Percentiles rank a stretch among this genome's conserved stretches.
These are phyloP conservation scores for Saccharomyces mikatae DNA, from an alignment of 805 yeast species.

Conservation along the genomic window DNA sequence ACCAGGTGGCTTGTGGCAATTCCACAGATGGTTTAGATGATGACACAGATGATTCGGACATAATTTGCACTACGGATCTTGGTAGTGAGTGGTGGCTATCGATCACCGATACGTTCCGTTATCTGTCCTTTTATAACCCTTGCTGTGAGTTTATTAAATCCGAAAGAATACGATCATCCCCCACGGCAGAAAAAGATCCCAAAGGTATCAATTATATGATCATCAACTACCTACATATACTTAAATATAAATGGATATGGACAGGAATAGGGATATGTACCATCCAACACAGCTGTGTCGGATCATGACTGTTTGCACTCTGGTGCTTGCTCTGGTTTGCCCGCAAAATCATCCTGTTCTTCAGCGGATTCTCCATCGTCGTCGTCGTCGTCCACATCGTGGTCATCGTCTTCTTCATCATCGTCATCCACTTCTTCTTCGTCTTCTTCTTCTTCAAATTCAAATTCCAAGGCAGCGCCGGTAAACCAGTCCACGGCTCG, in stretches of 20 bases:
- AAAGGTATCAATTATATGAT: background rate
- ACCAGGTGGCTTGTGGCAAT: background rate
- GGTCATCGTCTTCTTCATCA: conserved; percentile 60
- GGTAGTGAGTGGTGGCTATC: background rate
- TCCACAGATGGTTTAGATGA: background rate
- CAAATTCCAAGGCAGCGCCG: conserved; percentile 86
- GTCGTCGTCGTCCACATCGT: conserved; percentile 46
- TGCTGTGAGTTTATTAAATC: background rate
- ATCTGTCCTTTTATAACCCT: background rate
- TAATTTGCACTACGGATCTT: background rate
- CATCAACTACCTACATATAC: too few relatives aligned
- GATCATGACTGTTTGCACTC: conserved; percentile 64
- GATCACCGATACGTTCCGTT: conserved; percentile 1
- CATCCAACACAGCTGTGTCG: background rate
- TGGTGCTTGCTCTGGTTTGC: conserved; percentile 54
- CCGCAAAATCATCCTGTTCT: conserved; percentile 34
- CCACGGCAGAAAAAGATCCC: background rate
- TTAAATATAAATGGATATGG: background rate
- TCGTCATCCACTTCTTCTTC: conserved; percentile 53
- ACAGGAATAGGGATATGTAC: background rate
- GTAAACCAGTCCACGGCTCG: conserved; percentile 98
- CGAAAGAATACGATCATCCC: background rate
- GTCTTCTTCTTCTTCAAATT: conserved; percentile 51
- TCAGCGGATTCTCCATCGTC: conserved; percentile 33
- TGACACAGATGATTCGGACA: background rate